Percentiles rank a stretch among this genome's conserved stretches.
These are phyloP conservation scores for Pyrus betulifolia DNA, from an alignment of 306 rosid genomes.

Conservation along the genomic window DNA sequence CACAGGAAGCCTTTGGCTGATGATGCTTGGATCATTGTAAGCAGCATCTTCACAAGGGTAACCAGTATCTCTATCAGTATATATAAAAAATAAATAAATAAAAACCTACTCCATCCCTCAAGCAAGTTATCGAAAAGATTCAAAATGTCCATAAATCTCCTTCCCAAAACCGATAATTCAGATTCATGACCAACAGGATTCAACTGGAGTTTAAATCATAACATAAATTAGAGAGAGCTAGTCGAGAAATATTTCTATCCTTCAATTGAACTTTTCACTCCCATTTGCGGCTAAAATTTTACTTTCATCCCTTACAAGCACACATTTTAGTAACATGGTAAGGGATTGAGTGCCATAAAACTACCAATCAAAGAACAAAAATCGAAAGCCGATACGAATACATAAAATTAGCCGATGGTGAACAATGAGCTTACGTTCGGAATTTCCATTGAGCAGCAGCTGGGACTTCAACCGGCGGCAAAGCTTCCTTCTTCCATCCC, in stretches of 20 bases:
- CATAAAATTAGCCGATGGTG: neutral
- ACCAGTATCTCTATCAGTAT: neutral
- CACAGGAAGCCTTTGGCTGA: slow-evolving; percentile 72
- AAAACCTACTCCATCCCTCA: neutral
- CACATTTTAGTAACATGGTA: neutral
- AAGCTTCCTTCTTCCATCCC: slow-evolving; percentile 94
- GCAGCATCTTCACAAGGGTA: slow-evolving; percentile 68
- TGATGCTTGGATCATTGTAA: slow-evolving; percentile 69
- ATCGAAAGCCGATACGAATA: neutral
- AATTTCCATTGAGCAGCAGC: slow-evolving; percentile 98
- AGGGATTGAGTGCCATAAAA: neutral
- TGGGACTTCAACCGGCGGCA: slow-evolving; percentile 95
- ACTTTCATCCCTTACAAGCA: too few relatives aligned
- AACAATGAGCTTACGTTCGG: slow-evolving; percentile 39
- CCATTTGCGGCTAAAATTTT: neutral
- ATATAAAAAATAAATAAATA: neutral
- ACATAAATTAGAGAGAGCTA: neutral
- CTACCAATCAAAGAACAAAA: neutral
- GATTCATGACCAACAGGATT: neutral
- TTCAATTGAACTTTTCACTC: neutral
- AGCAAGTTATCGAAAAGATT: neutral
- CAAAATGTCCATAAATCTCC: neutral
- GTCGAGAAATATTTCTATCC: neutral
- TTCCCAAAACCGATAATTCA: neutral
- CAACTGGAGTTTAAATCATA: neutral